These are phyloP conservation scores for Sporothrix phasma DNA, from an alignment of 2,329 filamentous ascomycete species.

Conservation along the genomic window DNA sequence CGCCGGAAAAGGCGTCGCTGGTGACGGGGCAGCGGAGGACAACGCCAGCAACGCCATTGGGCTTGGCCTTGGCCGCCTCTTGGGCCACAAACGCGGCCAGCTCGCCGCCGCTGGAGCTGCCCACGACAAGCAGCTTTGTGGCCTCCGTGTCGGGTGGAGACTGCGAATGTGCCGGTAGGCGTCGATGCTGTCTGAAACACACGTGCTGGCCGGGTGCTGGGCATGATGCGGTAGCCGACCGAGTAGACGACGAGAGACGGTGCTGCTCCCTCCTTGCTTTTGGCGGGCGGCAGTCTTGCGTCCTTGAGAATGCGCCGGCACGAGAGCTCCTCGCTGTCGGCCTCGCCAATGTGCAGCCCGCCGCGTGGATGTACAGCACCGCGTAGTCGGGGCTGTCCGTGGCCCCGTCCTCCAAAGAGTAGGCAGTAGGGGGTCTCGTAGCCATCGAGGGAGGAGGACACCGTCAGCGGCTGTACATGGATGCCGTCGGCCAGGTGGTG, in stretches of 20 bases:
- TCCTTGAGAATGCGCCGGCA: slow-evolving; percentile 33
- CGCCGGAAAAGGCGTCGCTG: slow-evolving; percentile 32
- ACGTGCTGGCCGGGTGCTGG: slow-evolving; percentile 29
- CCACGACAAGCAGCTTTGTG: slow-evolving; percentile 28
- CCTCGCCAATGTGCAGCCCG: slow-evolving; percentile 37
- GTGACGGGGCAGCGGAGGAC: slow-evolving; percentile 40
- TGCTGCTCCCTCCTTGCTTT: background rate
- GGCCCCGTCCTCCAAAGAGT: slow-evolving; percentile 15
- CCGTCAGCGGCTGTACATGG: slow-evolving; percentile 22
- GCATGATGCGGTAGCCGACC: slow-evolving; percentile 37
- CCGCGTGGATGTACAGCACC: slow-evolving; percentile 40
- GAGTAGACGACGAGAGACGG: slow-evolving; percentile 31
- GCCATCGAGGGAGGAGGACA: slow-evolving; percentile 27
- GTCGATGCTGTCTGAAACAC: slow-evolving; percentile 33
- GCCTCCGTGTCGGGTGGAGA: slow-evolving; percentile 14
- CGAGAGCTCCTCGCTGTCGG: slow-evolving; percentile 39
- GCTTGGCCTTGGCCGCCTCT: slow-evolving; percentile 17
- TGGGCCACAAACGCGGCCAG: slow-evolving; percentile 37
- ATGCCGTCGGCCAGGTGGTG: slow-evolving; percentile 29
- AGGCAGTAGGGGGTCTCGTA: slow-evolving; percentile 30
- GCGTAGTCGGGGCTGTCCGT: slow-evolving; percentile 20
- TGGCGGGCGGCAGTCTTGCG: slow-evolving; percentile 15
- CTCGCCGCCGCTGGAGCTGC: slow-evolving; percentile 40
- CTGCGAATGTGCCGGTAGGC: slow-evolving; percentile 25
- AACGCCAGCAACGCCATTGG: slow-evolving; percentile 25